Percentiles rank a stretch among this genome's conserved stretches.
These are phyloP conservation scores for Dothistroma septosporum DNA, from an alignment of 2,329 filamentous ascomycete genomes.

Conservation along the genomic window DNA sequence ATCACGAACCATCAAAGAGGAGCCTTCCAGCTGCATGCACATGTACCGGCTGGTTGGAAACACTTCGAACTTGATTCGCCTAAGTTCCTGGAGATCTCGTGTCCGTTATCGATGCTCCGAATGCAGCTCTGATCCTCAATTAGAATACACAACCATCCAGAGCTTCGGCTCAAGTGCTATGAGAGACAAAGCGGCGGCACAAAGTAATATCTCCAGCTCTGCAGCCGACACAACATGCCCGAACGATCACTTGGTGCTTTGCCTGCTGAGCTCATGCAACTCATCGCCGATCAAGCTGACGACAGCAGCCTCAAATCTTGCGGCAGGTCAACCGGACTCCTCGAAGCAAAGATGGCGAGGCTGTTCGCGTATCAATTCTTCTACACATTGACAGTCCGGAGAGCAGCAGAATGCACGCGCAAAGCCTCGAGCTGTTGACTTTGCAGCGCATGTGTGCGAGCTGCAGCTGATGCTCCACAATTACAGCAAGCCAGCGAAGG, in stretches of 20 bases:
- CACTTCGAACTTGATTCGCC: too few relatives aligned
- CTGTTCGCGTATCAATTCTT: background rate
- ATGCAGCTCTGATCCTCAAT: too few relatives aligned
- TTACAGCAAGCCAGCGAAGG: too few relatives aligned
- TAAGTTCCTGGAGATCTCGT: too few relatives aligned
- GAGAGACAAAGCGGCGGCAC: background rate
- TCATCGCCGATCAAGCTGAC: background rate
- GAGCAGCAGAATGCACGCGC: background rate
- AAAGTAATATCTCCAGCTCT: background rate
- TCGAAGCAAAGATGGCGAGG: background rate
- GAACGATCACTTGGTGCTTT: background rate
- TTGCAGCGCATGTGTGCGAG: background rate
- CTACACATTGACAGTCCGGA: background rate
- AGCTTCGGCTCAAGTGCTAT: too few relatives aligned
- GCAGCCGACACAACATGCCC: background rate
- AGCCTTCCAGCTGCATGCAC: too few relatives aligned
- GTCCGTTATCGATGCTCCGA: too few relatives aligned
- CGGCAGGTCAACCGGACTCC: background rate
- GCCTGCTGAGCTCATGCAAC: background rate
- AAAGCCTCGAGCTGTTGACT: background rate
- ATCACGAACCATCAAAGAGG: too few relatives aligned
- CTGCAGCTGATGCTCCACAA: background rate
- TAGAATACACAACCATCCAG: too few relatives aligned
- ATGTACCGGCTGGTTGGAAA: too few relatives aligned
- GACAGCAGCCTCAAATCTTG: background rate